Percentiles rank a stretch among this genome's conserved stretches.
Evolutionary conservation across 2,329 filamentous ascomycete species (phyloP).

Genomic region (Colletotrichum sojae): DNA sequence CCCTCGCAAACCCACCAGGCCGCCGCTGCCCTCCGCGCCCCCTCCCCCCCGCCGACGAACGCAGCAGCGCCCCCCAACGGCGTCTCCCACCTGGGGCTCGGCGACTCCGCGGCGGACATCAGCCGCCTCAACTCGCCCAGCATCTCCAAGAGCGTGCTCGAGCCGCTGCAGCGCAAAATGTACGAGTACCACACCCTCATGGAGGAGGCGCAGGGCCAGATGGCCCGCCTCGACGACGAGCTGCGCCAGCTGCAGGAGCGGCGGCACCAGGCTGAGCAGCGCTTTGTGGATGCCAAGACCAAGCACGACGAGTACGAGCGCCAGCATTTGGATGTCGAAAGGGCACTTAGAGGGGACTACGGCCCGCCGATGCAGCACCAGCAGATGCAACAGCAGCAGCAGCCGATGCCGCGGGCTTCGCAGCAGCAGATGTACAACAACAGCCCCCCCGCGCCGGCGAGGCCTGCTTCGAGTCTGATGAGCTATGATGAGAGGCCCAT

Average conservation of each 20-base stretch:
- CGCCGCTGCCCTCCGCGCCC: slow-evolving; percentile 16
- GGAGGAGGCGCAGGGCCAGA: slow-evolving; percentile 57
- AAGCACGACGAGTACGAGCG: slow-evolving; percentile 61
- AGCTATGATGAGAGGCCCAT: slow-evolving; percentile 40
- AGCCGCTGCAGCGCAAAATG: slow-evolving; percentile 61
- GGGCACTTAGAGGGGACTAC: slow-evolving; percentile 58
- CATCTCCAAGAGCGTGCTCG: slow-evolving; percentile 59
- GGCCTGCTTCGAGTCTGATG: slow-evolving; percentile 37
- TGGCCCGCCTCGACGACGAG: slow-evolving; percentile 60
- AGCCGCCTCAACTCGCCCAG: slow-evolving; percentile 61
- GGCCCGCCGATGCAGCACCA: not conserved
- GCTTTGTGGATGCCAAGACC: slow-evolving; percentile 58
- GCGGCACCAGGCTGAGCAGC: slow-evolving; percentile 56
- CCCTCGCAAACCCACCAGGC: slow-evolving; percentile 7
- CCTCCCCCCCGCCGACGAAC: slow-evolving; percentile 12
- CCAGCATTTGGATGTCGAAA: slow-evolving; percentile 58
- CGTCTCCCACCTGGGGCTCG: slow-evolving; percentile 35
- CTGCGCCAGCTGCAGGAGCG: slow-evolving; percentile 57
- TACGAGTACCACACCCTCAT: slow-evolving; percentile 59
- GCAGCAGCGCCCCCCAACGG: not conserved
- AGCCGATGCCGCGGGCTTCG: slow-evolving; percentile 2
- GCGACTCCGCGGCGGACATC: slow-evolving; percentile 48
- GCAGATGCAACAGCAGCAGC: slow-evolving; percentile 21
- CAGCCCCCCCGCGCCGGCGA: slow-evolving; percentile 23
- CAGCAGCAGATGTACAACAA: slow-evolving; percentile 33